Evolutionary conservation across 2,329 filamentous ascomycete species (phyloP), one percentile per base, ranked within the genome.

Genomic region (Fusarium irregulare): DNA sequence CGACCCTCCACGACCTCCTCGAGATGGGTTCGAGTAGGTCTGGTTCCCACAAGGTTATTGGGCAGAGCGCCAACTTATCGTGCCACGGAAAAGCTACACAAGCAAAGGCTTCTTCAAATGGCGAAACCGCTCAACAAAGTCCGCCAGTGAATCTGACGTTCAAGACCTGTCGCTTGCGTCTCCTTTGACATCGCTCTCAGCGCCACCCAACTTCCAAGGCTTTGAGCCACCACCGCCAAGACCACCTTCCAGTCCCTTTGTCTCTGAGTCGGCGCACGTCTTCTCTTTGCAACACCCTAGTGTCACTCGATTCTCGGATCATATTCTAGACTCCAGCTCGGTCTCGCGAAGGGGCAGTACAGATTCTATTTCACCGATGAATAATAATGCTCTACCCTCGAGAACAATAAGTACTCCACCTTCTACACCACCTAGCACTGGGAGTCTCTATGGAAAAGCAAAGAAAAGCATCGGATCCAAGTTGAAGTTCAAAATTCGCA

Each of bases 41-140:
- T 89, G 87, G 87, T 89, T 87, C 74, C 87, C 87, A 2, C 85
- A 84, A 54, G 87, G 87, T 8, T 89, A 88, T 74, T 89, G 87
- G 87, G 87, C 87, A n/a, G 87, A 89, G 76, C 81, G 87, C n/a
- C 80, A 83, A 48, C 59, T 72, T 27, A 57, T 62, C 23, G 49
- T 64, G 6, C 72, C 76, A 2, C 73, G 75, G 18, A 76, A 78
- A 68, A 80, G 78, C 53, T 80, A 72, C 53, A 74, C 77, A 25
- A 76, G 74, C 27, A 77, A 74, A 21, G 78, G 77, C 46, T 76
- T 80, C 40, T 83, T 79, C 78, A 83, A 77, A 73, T 84, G 81
- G 82, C 75, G 78, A 34, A 78, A 78, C 10, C 78, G 78, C 10
- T 84, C 79, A 14, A 72, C 57, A 14, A 82, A 79, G 57, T 77